Conservation (phyloP, 169 alveolate species). For the Cryptosporidium muris region DNA sequence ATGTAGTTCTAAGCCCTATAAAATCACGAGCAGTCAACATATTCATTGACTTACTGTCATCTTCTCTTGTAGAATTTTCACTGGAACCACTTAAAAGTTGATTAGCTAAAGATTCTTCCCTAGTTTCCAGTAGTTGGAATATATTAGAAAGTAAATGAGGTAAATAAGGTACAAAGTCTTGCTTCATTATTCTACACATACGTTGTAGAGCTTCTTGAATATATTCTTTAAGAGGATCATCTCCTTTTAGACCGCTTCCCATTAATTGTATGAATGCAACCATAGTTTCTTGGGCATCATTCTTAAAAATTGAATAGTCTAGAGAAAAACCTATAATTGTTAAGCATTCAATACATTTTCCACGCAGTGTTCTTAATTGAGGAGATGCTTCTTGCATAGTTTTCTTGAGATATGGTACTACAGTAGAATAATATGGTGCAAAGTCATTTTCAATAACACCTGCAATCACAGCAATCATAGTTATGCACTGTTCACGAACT, state of each 20-base stretch:
- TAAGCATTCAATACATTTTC: slow-evolving; percentile 90
- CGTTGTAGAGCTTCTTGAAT: slow-evolving; percentile 87
- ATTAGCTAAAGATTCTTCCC: slow-evolving; percentile 41
- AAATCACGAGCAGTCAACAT: slow-evolving; percentile 62
- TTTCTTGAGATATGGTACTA: slow-evolving; percentile 86
- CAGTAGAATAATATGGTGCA: slow-evolving; percentile 82
- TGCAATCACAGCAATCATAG: slow-evolving; percentile 90
- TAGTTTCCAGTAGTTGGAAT: slow-evolving; percentile 32
- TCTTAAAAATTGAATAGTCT: slow-evolving; percentile 81
- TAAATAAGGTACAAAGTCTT: slow-evolving; percentile 84
- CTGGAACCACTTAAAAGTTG: slow-evolving; percentile 14
- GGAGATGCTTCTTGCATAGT: slow-evolving; percentile 78
- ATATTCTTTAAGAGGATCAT: slow-evolving; percentile 88
- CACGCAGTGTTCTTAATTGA: slow-evolving; percentile 86
- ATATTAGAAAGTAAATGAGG: slow-evolving; percentile 85
- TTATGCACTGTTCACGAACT: slow-evolving; percentile 88
- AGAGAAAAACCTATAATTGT: slow-evolving; percentile 87
- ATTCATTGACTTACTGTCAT: slow-evolving; percentile 16
- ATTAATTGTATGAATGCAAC: slow-evolving; percentile 82
- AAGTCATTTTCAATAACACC: slow-evolving; percentile 90
- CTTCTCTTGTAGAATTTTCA: slow-evolving; percentile 24
- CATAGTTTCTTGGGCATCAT: slow-evolving; percentile 86
- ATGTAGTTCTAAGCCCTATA: slow-evolving; percentile 60
- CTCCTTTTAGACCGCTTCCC: slow-evolving; percentile 83
- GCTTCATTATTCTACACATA: slow-evolving; percentile 85